Evolutionary conservation across 805 yeast genomes (phyloP).

Genomic region (Yueomyces sinensis): DNA sequence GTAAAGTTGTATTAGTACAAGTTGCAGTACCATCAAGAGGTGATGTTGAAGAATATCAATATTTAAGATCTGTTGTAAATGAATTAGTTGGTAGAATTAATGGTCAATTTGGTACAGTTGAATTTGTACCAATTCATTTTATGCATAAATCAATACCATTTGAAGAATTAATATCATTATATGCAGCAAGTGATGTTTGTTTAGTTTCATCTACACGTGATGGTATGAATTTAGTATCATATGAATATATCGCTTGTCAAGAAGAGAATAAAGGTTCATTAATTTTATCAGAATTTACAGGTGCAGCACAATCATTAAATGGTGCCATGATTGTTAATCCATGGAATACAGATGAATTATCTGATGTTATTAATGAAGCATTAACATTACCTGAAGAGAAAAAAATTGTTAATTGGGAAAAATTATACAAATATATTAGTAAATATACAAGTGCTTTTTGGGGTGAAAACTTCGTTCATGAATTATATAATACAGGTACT

Average conservation of each 20-base stretch:
- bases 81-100: constrained; percentile 94
- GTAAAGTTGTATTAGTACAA: constrained; percentile 89
- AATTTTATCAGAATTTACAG: constrained; percentile 89
- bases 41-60: constrained; percentile 96
- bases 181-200: constrained; percentile 79
- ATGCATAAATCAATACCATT: constrained; percentile 87
- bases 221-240: constrained; percentile 95
- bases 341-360: constrained; percentile 93
- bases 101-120: constrained; percentile 92
- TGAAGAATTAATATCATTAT: constrained; percentile 80
- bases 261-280: constrained; percentile 72
- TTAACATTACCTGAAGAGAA: constrained; percentile 77
- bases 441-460: constrained; percentile 93
- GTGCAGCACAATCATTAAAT: constrained; percentile 96
- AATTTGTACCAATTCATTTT: constrained; percentile 94
- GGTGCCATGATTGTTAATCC: constrained; percentile 94
- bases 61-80: constrained; percentile 83
- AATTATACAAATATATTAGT: constrained; percentile 73
- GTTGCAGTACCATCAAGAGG: constrained; percentile 97
- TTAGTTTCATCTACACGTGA: constrained; percentile 90
- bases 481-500: constrained; percentile 36
- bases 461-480: constrained; percentile 94
- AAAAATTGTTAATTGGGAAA: constrained; percentile 62
- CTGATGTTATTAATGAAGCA: constrained; percentile 75
- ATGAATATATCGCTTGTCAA: constrained; percentile 96